These are phyloP conservation scores for Phaeosphaeria sp. DNA, from an alignment of 2,329 filamentous ascomycete genomes.

Conservation along the genomic window DNA sequence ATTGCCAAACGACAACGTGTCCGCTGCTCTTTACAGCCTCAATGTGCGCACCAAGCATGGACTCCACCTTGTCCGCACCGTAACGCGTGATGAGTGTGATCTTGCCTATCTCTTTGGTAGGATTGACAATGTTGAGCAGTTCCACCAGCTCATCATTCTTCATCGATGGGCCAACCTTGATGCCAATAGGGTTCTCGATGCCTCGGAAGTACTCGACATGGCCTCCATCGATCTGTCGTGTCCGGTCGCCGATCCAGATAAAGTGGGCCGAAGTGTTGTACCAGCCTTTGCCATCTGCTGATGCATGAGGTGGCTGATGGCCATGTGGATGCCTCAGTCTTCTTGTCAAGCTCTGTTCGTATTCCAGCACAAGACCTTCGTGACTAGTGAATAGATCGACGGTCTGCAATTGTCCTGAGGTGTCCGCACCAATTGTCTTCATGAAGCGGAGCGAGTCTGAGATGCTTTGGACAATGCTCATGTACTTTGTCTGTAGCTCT, in stretches of 20 bases:
- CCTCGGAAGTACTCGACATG: slow-evolving; percentile 98
- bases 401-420: slow-evolving; percentile 81
- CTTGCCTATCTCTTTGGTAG: slow-evolving; percentile 81
- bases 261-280: slow-evolving; percentile 97
- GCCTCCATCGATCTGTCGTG: slow-evolving; percentile 87
- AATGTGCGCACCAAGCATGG: slow-evolving; percentile 83
- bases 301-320: slow-evolving; percentile 37
- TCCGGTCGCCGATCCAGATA: slow-evolving; percentile 97
- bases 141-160: slow-evolving; percentile 74
- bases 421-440: slow-evolving; percentile 89
- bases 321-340: slow-evolving; percentile 69
- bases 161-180: slow-evolving; percentile 94
- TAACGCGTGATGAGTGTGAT: slow-evolving; percentile 97
- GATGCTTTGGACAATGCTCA: slow-evolving; percentile 81
- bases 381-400: slow-evolving; percentile 96
- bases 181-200: slow-evolving; percentile 92
- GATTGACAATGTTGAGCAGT: slow-evolving; percentile 87
- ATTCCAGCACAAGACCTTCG: slow-evolving; percentile 91
- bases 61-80: slow-evolving; percentile 76
- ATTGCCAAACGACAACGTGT: slow-evolving; percentile 89
- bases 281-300: slow-evolving; percentile 65
- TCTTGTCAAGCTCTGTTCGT: slow-evolving; percentile 87
- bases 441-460: slow-evolving; percentile 94
- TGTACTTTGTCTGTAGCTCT: slow-evolving; percentile 83
- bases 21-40: slow-evolving; percentile 82